Percentiles rank a stretch among this genome's conserved stretches.
Evolutionary conservation across 495 filamentous ascomycete species (phyloP).

Genomic region (Penicillium canariense): DNA sequence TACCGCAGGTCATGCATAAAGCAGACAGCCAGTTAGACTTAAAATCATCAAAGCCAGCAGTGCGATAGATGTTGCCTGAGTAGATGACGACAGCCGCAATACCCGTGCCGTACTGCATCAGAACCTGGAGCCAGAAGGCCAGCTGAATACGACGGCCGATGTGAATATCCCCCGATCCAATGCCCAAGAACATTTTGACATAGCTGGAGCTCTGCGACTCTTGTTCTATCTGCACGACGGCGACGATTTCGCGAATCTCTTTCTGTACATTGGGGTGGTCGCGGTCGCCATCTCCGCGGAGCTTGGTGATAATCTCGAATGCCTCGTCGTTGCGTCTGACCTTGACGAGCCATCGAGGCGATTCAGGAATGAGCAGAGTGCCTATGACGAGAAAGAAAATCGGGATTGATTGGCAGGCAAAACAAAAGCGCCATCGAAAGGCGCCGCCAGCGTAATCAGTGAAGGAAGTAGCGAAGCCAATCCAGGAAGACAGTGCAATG

Average conservation of each 20-base stretch:
- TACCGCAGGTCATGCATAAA: slow-evolving; percentile 54
- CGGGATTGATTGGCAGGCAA: slow-evolving; percentile 54
- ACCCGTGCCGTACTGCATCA: slow-evolving; percentile 31
- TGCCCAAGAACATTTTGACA: slow-evolving; percentile 28
- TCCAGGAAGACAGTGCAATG: slow-evolving; percentile 54
- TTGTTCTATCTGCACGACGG: slow-evolving; percentile 19
- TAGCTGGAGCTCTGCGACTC: slow-evolving; percentile 18
- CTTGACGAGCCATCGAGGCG: slow-evolving; percentile 37
- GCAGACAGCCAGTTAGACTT: slow-evolving; percentile 46
- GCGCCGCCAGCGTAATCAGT: slow-evolving; percentile 37
- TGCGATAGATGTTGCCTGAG: slow-evolving; percentile 11
- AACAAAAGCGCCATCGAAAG: slow-evolving; percentile 50
- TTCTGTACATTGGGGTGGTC: slow-evolving; percentile 22
- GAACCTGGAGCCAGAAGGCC: slow-evolving; percentile 31
- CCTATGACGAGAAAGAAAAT: slow-evolving; percentile 41
- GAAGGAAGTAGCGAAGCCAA: slow-evolving; percentile 47
- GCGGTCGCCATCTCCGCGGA: slow-evolving; percentile 40
- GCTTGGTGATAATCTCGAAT: slow-evolving; percentile 48
- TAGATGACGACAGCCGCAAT: slow-evolving; percentile 31
- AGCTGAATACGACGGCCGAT: slow-evolving; percentile 32
- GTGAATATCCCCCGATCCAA: slow-evolving; percentile 27
- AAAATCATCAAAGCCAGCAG: slow-evolving; percentile 17
- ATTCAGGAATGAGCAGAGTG: slow-evolving; percentile 45
- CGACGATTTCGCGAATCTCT: slow-evolving; percentile 28
- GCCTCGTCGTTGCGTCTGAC: slow-evolving; percentile 42